Evolutionary conservation across 2,329 filamentous ascomycete species (phyloP).

Genomic region (Epichloe elymi): DNA sequence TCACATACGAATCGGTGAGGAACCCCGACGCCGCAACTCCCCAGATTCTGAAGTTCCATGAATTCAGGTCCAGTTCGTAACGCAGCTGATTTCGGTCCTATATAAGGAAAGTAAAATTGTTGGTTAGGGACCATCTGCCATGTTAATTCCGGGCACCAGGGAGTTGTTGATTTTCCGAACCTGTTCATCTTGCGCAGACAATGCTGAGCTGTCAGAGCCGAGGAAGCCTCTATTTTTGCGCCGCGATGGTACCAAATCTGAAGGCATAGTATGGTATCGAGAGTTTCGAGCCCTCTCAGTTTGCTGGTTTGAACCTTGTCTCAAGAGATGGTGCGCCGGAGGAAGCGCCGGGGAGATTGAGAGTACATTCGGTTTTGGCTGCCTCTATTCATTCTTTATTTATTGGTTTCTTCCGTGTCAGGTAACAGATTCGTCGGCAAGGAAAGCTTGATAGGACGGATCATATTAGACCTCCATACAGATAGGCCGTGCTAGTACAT

Average conservation of each 20-base stretch:
- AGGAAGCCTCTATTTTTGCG: slow-evolving; percentile 36
- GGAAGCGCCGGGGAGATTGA: background rate
- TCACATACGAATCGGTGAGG: slow-evolving; percentile 36
- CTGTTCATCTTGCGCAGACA: slow-evolving; percentile 35
- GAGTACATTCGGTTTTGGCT: background rate
- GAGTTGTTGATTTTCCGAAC: slow-evolving; percentile 16
- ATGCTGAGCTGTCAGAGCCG: slow-evolving; percentile 36
- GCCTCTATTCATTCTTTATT: background rate
- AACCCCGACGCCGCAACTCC: slow-evolving; percentile 42
- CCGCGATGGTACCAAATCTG: slow-evolving; percentile 15
- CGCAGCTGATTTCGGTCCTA: slow-evolving; percentile 38
- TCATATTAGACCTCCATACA: background rate
- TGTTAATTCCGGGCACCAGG: background rate
- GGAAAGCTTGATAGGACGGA: background rate
- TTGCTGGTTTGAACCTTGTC: background rate
- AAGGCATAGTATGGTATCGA: slow-evolving; percentile 13
- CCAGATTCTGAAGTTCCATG: slow-evolving; percentile 42
- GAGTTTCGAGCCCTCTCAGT: no score
- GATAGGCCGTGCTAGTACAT: background rate
- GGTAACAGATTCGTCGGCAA: background rate
- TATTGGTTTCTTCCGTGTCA: no score
- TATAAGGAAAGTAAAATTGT: background rate
- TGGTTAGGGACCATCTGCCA: slow-evolving; percentile 2
- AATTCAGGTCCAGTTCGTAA: slow-evolving; percentile 40
- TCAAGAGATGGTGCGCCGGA: background rate